Percentiles rank a stretch among this genome's conserved stretches.
Evolutionary conservation across 768 basidiomycete species (phyloP).

Genomic region (Leccinum truebloodii): DNA sequence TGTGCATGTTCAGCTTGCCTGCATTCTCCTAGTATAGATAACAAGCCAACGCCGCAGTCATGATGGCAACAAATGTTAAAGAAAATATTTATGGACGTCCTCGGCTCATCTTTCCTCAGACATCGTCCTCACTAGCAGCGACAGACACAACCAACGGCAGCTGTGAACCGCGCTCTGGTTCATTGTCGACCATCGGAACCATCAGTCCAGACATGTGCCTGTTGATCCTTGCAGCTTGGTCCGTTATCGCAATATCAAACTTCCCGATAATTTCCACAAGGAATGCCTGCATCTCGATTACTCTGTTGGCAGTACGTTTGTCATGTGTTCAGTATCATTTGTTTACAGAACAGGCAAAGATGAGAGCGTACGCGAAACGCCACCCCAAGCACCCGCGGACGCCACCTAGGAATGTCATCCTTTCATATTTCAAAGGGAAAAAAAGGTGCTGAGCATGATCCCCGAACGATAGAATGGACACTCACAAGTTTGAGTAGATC

Average conservation of each 20-base stretch:
- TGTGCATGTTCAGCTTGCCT: no score
- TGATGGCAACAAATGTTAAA: not conserved
- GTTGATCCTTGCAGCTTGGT: constrained; percentile 23
- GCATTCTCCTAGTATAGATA: no score
- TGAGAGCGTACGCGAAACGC: not conserved
- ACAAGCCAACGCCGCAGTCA: not conserved
- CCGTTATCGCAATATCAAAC: constrained; percentile 46
- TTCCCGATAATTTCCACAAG: constrained; percentile 48
- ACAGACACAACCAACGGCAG: constrained; percentile 20
- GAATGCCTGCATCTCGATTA: not conserved
- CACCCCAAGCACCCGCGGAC: constrained; percentile 27
- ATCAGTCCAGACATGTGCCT: constrained; percentile 29
- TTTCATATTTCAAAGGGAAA: not conserved
- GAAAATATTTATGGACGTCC: not conserved
- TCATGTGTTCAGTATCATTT: not conserved
- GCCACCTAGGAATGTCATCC: constrained; percentile 23
- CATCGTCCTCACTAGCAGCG: not conserved
- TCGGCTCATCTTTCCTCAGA: not conserved
- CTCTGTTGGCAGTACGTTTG: not conserved
- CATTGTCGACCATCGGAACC: constrained; percentile 34
- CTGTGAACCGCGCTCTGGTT: constrained; percentile 28
- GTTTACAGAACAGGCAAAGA: not conserved
- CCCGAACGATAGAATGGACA: not conserved
- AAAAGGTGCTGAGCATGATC: not conserved
- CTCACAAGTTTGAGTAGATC: constrained; percentile 32